Evolutionary conservation across 1,284 basidiomycete species (phyloP), one percentile per base, ranked within the genome.

Genomic region (Ustilago lituana): DNA sequence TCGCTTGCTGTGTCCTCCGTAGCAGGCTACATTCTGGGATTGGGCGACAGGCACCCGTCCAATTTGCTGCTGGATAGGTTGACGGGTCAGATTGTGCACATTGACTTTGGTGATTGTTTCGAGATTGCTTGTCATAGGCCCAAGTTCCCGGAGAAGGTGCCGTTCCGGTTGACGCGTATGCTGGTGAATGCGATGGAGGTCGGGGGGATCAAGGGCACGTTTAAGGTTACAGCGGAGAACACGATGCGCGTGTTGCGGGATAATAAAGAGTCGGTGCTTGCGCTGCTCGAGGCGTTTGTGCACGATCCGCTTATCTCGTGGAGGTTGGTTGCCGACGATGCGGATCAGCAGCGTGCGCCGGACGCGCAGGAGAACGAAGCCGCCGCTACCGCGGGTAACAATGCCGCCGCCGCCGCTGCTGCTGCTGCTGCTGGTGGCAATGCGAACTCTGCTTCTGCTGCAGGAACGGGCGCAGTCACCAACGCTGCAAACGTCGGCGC

Each of bases 101-200:
- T 98, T 73, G 96, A 98, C 84, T 98, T 98, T 77, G 86, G 84
- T 36, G 84, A 85, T 70, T 85, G 84, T 71, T 85, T 83, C 55
- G 82, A 82, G 63, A 79, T 85, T 7, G 84, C 84, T 1, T 83
- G 81, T 73, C 82, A 74, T 70, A 83, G 94, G 74, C 93, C 98
- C 84, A 99, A 98, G 85, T 98, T 95, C 86, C 96, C 96, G 0
- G 96, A 99, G 84, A 96, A 92, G 83, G 94, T 99, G 51, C 96
- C 96, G 0, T 99, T 99, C 89, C 88, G 96, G 43, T 86, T 99
- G 68, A 99, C 96, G 11, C 87, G 96, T 71, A 98, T 99, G 96
- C 87, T 99, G 58, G 96, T 94, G 26, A 93, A 97, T 82, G 96
- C 96, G 3, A 98, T 99, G 96, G 96, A 99, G 87, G 93, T 93